phyloP scores from a whole-genome alignment of 805 yeast species.

The Starmerella floricola region DNA sequence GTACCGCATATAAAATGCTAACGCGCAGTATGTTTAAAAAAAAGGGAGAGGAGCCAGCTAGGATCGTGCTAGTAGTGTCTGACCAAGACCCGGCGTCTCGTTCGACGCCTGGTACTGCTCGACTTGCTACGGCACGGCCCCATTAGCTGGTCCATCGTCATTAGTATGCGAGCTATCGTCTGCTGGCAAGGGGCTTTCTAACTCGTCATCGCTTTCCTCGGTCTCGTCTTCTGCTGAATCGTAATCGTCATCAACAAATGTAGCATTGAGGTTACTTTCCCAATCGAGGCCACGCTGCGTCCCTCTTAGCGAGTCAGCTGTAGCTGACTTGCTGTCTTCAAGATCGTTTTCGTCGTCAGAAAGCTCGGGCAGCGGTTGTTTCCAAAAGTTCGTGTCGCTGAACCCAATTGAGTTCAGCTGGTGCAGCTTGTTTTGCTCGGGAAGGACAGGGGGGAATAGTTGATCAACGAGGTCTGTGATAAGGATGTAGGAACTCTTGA shows the following conservation, averaged over 20 bases:
- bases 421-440: conserved; percentile 23
- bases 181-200: too few species aligned
- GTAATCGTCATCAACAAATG: conserved; percentile 27
- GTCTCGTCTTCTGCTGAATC: conserved; percentile 25
- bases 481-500: conserved; percentile 71
- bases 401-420: conserved; percentile 35
- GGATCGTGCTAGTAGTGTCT: too few species aligned
- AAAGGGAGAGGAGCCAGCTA: too few species aligned
- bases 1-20: too few species aligned
- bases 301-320: conserved; percentile 9
- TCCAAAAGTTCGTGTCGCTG: conserved; percentile 87
- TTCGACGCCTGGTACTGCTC: too few species aligned
- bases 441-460: conserved; percentile 74
- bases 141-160: too few species aligned
- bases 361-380: conserved; percentile 57
- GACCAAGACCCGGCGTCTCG: too few species aligned
- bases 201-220: conserved; percentile 11
- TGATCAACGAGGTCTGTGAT: conserved; percentile 94
- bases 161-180: too few species aligned
- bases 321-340: conserved; percentile 4
- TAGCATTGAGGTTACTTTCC: conserved; percentile 28
- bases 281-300: conserved; percentile 23
- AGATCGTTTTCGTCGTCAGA: conserved; percentile 24
- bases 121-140: too few species aligned
- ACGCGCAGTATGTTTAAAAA: too few species aligned